These are phyloP conservation scores for Arthrobotrys megalospora DNA, from an alignment of 2,329 filamentous ascomycete species.

Conservation along the genomic window DNA sequence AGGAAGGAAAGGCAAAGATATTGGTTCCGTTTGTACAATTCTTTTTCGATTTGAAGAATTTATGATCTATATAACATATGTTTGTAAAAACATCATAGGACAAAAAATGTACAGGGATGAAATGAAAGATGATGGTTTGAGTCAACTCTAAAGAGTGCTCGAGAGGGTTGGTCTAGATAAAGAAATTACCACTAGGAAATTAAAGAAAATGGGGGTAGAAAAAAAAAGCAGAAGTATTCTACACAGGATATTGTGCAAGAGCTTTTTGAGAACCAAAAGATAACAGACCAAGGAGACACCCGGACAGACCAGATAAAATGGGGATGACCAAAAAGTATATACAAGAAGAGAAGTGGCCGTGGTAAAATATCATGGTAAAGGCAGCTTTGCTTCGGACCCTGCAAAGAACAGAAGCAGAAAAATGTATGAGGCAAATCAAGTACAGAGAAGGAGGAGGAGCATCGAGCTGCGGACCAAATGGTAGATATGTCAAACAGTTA, in stretches of 20 bases:
- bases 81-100: slow-evolving; percentile 25
- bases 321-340: slow-evolving; percentile 34
- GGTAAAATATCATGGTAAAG: slow-evolving; percentile 28
- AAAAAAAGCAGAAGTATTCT: slow-evolving; percentile 41
- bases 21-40: slow-evolving; percentile 35
- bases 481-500: slow-evolving; percentile 52
- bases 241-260: slow-evolving; percentile 51
- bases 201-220: slow-evolving; percentile 26
- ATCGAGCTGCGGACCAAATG: slow-evolving; percentile 43
- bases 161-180: slow-evolving; percentile 42
- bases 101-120: slow-evolving; percentile 47
- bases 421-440: slow-evolving; percentile 11
- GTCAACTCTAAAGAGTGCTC: slow-evolving; percentile 24
- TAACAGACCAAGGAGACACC: slow-evolving; percentile 31
- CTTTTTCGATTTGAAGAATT: slow-evolving; percentile 31
- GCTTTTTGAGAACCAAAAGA: slow-evolving; percentile 48
- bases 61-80: slow-evolving; percentile 49
- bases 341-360: slow-evolving; percentile 37
- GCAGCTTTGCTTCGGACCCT: slow-evolving; percentile 42
- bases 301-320: slow-evolving; percentile 19
- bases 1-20: background rate
- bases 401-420: slow-evolving; percentile 25
- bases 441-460: slow-evolving; percentile 40
- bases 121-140: slow-evolving; percentile 30
- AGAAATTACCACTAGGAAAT: slow-evolving; percentile 53